These are phyloP conservation scores for Annulohypoxylon bovei DNA, from an alignment of 495 filamentous ascomycete species.

Conservation along the genomic window DNA sequence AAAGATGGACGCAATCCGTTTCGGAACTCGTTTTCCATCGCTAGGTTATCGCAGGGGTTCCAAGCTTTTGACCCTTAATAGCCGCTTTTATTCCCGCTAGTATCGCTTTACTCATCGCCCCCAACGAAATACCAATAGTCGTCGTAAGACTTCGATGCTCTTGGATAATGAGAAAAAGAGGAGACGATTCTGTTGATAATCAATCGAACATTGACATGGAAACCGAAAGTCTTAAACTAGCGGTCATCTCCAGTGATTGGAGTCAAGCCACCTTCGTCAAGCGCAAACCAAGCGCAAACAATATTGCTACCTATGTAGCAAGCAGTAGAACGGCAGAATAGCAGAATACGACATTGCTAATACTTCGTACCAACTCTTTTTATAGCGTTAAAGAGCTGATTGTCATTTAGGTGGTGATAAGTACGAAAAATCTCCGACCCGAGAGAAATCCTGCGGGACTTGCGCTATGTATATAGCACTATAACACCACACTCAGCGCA, in stretches of 20 bases:
- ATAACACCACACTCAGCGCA: no score
- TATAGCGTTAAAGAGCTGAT: not conserved
- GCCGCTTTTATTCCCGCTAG: slow-evolving; percentile 16
- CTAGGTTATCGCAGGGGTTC: slow-evolving; percentile 16
- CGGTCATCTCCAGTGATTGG: not conserved
- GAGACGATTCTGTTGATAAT: not conserved
- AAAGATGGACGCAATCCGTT: slow-evolving; percentile 22
- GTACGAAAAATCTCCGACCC: slow-evolving; percentile 24
- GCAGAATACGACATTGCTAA: slow-evolving; percentile 14
- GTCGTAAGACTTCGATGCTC: slow-evolving; percentile 1
- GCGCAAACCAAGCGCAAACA: not conserved
- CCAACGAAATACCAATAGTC: slow-evolving; percentile 7
- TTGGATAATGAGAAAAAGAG: slow-evolving; percentile 2
- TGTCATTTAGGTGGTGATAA: not conserved
- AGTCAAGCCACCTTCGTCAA: not conserved
- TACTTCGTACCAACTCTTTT: not conserved
- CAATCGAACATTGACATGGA: not conserved
- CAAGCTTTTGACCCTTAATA: slow-evolving; percentile 4
- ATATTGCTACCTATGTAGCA: not conserved
- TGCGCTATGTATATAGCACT: slow-evolving; percentile 1
- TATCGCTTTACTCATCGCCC: slow-evolving; percentile 4
- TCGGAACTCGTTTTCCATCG: slow-evolving; percentile 17
- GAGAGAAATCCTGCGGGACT: slow-evolving; percentile 8
- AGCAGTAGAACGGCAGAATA: not conserved
- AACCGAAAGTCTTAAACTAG: not conserved